Conservation (phyloP, 768 basidiomycete genomes). For the Multifurca ochricompacta region DNA sequence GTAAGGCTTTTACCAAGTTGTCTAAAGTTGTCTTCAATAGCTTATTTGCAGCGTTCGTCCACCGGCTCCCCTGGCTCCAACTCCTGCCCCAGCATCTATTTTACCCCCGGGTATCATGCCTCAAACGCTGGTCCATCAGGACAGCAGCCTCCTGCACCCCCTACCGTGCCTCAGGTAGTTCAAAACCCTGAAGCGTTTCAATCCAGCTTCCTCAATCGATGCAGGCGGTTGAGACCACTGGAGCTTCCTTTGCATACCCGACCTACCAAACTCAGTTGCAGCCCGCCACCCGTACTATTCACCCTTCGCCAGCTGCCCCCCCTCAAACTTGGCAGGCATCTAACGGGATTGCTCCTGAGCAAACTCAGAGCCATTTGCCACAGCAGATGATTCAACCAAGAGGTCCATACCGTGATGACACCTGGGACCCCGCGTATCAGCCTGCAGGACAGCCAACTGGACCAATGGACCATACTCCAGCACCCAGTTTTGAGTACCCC, state of each 20-base stretch:
- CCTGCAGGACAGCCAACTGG: conserved; percentile 34
- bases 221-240: conserved; percentile 21
- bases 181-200: conserved; percentile 16
- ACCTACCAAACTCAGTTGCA: conserved; percentile 35
- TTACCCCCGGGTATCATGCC: conserved; percentile 8
- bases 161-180: conserved; percentile 19
- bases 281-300: conserved; percentile 34
- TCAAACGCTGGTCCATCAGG: conserved; percentile 16
- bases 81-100: conserved; percentile 13
- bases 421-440: conserved; percentile 52
- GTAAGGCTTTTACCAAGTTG: conserved; percentile 34
- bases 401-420: conserved; percentile 21
- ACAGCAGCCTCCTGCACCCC: conserved; percentile 18
- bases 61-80: conserved; percentile 1
- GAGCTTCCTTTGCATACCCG: conserved; percentile 27
- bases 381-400: conserved; percentile 22
- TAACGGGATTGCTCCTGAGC: conserved; percentile 54
- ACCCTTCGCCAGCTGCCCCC: conserved; percentile 39
- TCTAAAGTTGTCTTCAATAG: conserved; percentile 10
- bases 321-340: conserved; percentile 62
- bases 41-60: conserved; percentile 1
- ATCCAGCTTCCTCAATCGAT: conserved; percentile 13
- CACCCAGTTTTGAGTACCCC: conserved; percentile 47
- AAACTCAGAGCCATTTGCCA: conserved; percentile 47
- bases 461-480: conserved; percentile 39